Conservation (phyloP, 306 rosid species). For the Psophocarpus tetragonolobus region DNA sequence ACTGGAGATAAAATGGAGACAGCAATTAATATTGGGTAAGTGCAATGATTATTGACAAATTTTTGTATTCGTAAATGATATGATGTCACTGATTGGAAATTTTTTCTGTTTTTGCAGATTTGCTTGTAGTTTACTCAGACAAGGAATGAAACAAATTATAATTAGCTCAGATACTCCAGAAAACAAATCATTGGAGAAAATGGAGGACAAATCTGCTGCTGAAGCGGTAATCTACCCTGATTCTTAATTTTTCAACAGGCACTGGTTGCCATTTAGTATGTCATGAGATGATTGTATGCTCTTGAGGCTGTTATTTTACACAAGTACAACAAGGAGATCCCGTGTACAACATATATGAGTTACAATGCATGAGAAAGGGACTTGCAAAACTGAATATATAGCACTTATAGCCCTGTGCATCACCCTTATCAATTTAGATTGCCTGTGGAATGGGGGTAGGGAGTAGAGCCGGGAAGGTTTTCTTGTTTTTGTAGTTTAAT, state of each 20-base stretch:
- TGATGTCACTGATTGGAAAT: conserved; percentile 12
- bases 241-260: conserved; percentile 6
- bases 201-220: conserved; percentile 66
- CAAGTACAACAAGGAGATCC: background rate
- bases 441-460: background rate
- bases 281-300: background rate
- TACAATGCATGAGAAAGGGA: background rate
- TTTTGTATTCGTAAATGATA: background rate
- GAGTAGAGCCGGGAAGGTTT: background rate
- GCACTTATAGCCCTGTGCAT: background rate
- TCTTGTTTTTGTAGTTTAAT: background rate
- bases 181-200: conserved; percentile 70
- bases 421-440: background rate
- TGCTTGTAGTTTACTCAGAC: conserved; percentile 96
- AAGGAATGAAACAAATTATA: conserved; percentile 90
- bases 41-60: background rate
- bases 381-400: background rate
- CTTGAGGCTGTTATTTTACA: background rate
- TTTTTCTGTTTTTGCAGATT: conserved; percentile 49
- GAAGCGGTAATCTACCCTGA: conserved; percentile 52
- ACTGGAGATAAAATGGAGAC: conserved; percentile 99
- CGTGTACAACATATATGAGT: background rate
- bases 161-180: conserved; percentile 87
- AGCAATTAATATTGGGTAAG: conserved; percentile 94
- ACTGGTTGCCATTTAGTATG: background rate